Percentiles rank a stretch among this genome's conserved stretches.
Evolutionary conservation across 192 early-diverging fungal genomes (phyloP).

Genomic region (Irineochytrium annulatum): DNA sequence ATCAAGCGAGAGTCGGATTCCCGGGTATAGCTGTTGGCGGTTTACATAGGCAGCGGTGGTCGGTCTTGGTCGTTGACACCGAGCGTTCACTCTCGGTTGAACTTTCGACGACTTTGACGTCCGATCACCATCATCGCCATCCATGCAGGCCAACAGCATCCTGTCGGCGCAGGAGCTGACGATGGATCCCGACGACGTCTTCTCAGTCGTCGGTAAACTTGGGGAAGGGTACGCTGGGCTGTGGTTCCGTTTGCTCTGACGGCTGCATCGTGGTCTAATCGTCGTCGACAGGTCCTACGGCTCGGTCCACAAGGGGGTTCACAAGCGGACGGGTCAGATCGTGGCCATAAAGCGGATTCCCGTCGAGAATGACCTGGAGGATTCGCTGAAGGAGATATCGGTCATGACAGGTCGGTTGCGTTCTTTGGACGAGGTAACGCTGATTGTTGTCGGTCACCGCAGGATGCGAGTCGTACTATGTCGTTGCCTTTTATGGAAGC

Average conservation of each 20-base stretch:
- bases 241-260: neutral
- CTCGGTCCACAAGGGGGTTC: conserved; percentile 52
- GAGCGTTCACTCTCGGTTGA: no score
- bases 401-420: conserved; percentile 53
- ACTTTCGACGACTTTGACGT: no score
- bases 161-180: conserved; percentile 25
- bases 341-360: conserved; percentile 54
- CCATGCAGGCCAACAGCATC: neutral
- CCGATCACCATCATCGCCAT: no score
- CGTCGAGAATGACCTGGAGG: conserved; percentile 42
- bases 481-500: conserved; percentile 51
- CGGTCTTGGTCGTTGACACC: no score
- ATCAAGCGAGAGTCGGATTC: no score
- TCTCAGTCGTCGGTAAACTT: conserved; percentile 28
- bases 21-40: no score
- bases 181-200: conserved; percentile 23
- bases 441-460: conserved; percentile 54
- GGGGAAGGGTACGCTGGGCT: conserved; percentile 32
- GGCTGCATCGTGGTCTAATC: neutral
- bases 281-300: conserved; percentile 46
- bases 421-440: no score
- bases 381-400: conserved; percentile 50
- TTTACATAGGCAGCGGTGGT: no score
- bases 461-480: conserved; percentile 34
- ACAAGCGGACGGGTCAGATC: conserved; percentile 34